Evolutionary conservation across 495 filamentous ascomycete species (phyloP), one percentile per base, ranked within the genome.

Genomic region (Aspergillus heteromorphus): DNA sequence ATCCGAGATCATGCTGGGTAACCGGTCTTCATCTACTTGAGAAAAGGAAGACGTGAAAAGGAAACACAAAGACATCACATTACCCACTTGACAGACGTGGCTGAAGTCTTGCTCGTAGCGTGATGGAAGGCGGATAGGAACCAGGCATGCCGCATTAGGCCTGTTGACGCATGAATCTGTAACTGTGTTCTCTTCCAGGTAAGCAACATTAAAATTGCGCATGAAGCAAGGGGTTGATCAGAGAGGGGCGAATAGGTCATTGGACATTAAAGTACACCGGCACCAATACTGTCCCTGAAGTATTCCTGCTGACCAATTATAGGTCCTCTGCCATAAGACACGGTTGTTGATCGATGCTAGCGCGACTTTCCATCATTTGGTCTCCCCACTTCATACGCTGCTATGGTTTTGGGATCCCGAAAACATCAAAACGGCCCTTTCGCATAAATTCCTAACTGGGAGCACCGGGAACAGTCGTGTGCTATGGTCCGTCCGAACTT

Each of bases 361-460:
- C 34, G 34, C 34, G 34, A 13, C 13, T 5, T 38, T 13, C 34
- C 34, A 38, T 38, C 34, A n/a, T 38, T 13, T 38, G 34, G n/a
- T 38, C 13, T 1, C 34, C 18, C 30, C 48, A 6, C 9, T 38
- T 21, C 48, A 29, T 14, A 11, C 23, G 23, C 23, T 7, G 23
- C 23, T 27, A 4, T 3, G 23, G 23, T 1, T 3, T 18, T 52
- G 59, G 9, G 69, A 72, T 11, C 65, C 67, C 0, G 36, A 65
- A 57, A 76, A 75, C 48, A 57, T 77, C 25, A 68, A 76, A 48
- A 65, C 57, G 0, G 73, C 92, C 16, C 76, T 95, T 1, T 86
- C 88, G 0, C 83, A 81, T 1, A 82, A 89, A 57, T 93, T 91
- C 61, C 71, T 10, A 85, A 89, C 63, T 87, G 86, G 0, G 58